Conservation (phyloP, 768 basidiomycete genomes). For the Agaricus sinodeliciosus region DNA sequence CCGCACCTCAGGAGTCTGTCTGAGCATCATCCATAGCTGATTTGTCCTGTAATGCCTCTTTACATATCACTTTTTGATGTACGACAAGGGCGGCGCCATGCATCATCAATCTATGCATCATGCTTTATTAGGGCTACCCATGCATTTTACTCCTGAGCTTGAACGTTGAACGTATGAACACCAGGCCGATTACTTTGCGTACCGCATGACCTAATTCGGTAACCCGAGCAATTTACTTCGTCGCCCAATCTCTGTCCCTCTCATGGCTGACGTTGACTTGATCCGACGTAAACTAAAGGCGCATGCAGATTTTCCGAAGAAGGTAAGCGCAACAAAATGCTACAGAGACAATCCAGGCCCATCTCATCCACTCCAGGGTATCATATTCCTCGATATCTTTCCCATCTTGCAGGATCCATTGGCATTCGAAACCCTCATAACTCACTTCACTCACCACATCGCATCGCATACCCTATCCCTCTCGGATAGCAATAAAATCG, state of each 20-base stretch:
- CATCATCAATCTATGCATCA: slow-evolving; percentile 20
- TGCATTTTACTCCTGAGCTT: not conserved
- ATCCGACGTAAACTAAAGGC: slow-evolving; percentile 53
- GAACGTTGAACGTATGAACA: not conserved
- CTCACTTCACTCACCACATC: slow-evolving; percentile 81
- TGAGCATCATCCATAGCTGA: slow-evolving; percentile 44
- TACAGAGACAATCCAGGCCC: not conserved
- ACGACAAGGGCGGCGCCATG: slow-evolving; percentile 13
- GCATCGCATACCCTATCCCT: slow-evolving; percentile 68
- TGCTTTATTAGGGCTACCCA: slow-evolving; percentile 7
- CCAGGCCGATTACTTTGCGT: too few species aligned
- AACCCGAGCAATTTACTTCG: not conserved
- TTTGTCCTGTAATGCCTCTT: slow-evolving; percentile 18
- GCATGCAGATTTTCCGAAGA: slow-evolving; percentile 84
- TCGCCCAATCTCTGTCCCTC: not conserved
- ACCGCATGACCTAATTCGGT: not conserved
- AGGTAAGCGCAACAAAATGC: slow-evolving; percentile 39
- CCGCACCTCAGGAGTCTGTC: slow-evolving; percentile 87
- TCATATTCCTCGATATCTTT: slow-evolving; percentile 92
- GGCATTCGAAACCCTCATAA: slow-evolving; percentile 86
- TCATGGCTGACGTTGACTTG: slow-evolving; percentile 73
- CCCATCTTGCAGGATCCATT: slow-evolving; percentile 84
- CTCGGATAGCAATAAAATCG: slow-evolving; percentile 61
- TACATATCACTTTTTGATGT: slow-evolving; percentile 22
- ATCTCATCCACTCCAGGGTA: slow-evolving; percentile 50